Base-by-base conservation (phyloP, 306 rosid genomes). In the Morella rubra region DNA sequence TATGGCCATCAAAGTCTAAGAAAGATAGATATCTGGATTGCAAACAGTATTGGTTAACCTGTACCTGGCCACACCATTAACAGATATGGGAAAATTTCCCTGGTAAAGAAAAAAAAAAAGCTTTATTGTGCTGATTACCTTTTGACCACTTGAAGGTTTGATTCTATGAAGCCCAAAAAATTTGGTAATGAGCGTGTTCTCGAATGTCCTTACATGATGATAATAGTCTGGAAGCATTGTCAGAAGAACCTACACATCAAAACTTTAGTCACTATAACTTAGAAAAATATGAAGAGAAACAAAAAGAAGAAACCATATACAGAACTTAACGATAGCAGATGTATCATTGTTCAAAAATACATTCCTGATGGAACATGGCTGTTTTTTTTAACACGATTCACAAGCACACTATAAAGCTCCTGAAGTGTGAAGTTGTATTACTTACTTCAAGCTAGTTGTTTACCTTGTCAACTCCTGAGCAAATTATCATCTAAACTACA, bases 101-200 rank as follows among this genome's bases (percentile, higher is more conserved):
- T 7, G 55, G 53, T 71, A 45, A 37, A 22, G 68, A 83, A 73
- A 80, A 60, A 83, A 73, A 80, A 60, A 59, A 69, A 32, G 7
- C 22, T 74, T 50, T 44, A 74, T 44, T 19, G 53, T 73, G 80
- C 66, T 55, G 71, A 55, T 76, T 82, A 95, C 99, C 99, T 92
- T 95, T 73, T 92, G 97, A 62, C 99, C 99, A 53, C 99, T 95
- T 6, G 96, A 88, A 74, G 99, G 97, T 81, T 88, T 92, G 82
- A 95, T 92, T 85, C 99, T 91, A 79, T 95, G 99, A 87, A 95
- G 97, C 79, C 99, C 99, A 80, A 95, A 95, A 81, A 95, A 95
- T 51, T 95, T 95, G 46, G 99, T 95, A 73, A 95, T 75, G 27
- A 95, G 96, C 3, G 99, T 95, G 83, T 95, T 95, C n/a, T 95